Conservation (phyloP, 352 stramenopile genomes). For the Pythium phragmiticola region DNA sequence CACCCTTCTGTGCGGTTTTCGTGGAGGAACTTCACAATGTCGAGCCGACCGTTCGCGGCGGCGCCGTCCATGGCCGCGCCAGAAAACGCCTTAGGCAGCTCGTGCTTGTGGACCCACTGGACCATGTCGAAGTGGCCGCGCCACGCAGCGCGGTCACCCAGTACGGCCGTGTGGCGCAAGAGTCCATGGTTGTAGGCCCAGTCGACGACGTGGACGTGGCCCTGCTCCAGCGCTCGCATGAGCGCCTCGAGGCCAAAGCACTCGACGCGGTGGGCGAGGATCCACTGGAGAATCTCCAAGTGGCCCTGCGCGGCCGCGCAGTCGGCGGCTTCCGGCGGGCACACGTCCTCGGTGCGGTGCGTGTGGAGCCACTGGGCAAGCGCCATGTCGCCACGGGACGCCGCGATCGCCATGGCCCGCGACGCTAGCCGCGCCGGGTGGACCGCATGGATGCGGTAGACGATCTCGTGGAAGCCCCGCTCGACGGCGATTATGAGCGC, state of each 20-base stretch:
- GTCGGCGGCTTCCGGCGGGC: slow-evolving; percentile 24
- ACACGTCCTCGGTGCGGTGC: slow-evolving; percentile 25
- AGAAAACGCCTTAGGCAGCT: slow-evolving; percentile 23
- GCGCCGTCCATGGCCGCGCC: slow-evolving; percentile 24
- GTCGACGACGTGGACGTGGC: slow-evolving; percentile 27
- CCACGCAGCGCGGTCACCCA: slow-evolving; percentile 22
- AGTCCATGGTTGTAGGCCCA: slow-evolving; percentile 18
- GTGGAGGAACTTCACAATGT: slow-evolving; percentile 28
- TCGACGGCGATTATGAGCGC: slow-evolving; percentile 22
- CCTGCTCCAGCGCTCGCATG: slow-evolving; percentile 22
- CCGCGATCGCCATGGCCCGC: slow-evolving; percentile 23
- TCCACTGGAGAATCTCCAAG: slow-evolving; percentile 29
- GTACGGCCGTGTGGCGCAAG: slow-evolving; percentile 15
- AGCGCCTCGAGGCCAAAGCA: slow-evolving; percentile 26
- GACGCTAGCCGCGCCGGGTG: slow-evolving; percentile 19
- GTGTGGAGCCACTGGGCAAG: slow-evolving; percentile 31
- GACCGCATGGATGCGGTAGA: slow-evolving; percentile 25
- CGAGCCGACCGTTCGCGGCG: slow-evolving; percentile 21
- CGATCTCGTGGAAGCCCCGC: slow-evolving; percentile 20
- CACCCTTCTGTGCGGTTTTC: slow-evolving; percentile 29
- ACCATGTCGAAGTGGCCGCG: slow-evolving; percentile 31
- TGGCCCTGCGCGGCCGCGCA: slow-evolving; percentile 25
- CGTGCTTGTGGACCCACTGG: slow-evolving; percentile 26
- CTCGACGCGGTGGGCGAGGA: slow-evolving; percentile 21
- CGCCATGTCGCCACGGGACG: slow-evolving; percentile 20